Conservation (phyloP, 2,329 filamentous ascomycete species). For the Fusarium anthophilum region DNA sequence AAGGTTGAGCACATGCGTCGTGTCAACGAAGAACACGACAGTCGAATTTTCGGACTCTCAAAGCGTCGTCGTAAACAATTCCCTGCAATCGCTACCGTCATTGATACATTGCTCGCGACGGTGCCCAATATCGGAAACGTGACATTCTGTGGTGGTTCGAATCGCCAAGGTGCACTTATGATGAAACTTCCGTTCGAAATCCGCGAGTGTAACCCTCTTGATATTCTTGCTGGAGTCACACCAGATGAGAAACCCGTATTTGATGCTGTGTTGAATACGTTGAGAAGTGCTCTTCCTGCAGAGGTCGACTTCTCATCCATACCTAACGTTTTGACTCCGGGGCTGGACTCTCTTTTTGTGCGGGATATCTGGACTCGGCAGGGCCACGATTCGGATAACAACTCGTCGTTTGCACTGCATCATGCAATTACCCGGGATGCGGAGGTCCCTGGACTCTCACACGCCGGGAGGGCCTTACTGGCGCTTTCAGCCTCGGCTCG, state of each 20-base stretch:
- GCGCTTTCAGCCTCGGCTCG: constrained; percentile 77
- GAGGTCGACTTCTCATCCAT: constrained; percentile 48
- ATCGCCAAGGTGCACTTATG: constrained; percentile 84
- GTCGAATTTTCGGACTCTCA: constrained; percentile 79
- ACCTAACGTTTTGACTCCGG: constrained; percentile 54
- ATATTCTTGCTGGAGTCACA: constrained; percentile 45
- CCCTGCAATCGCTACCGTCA: constrained; percentile 81
- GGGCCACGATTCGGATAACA: constrained; percentile 60
- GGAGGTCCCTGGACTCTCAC: constrained; percentile 76
- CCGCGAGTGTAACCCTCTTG: constrained; percentile 72
- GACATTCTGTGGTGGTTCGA: constrained; percentile 87
- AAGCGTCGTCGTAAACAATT: constrained; percentile 82
- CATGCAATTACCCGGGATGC: constrained; percentile 75
- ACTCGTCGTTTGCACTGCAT: constrained; percentile 77
- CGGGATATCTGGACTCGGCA: constrained; percentile 61
- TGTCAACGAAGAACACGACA: constrained; percentile 59
- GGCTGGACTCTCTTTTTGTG: constrained; percentile 57
- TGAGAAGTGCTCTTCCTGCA: constrained; percentile 56
- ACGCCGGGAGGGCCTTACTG: constrained; percentile 75
- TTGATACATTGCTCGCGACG: constrained; percentile 76
- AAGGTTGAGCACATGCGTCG: constrained; percentile 61
- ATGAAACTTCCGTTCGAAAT: constrained; percentile 69
- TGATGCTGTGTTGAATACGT: constrained; percentile 49
- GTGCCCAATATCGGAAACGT: constrained; percentile 77
- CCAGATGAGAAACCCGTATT: constrained; percentile 44